phyloP scores from a whole-genome alignment of 768 basidiomycete species.

The Tulasnella sp. region DNA sequence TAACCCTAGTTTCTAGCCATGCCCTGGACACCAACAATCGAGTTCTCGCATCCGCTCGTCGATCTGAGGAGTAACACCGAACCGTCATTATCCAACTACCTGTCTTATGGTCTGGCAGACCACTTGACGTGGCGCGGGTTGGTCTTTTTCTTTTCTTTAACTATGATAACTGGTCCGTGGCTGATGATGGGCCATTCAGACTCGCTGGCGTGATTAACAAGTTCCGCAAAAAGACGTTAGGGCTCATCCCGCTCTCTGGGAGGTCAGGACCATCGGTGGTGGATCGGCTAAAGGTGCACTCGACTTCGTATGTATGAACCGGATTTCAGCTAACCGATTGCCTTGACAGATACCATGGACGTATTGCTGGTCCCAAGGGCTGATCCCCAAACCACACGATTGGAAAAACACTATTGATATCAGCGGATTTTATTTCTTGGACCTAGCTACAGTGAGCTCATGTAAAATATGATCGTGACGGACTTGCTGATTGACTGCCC shows the following conservation, averaged over 20 bases:
- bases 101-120: constrained; percentile 50
- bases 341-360: constrained; percentile 59
- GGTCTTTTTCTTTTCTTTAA: constrained; percentile 5
- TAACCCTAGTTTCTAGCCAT: too few relatives aligned
- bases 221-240: constrained; percentile 42
- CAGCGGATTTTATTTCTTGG: constrained; percentile 12
- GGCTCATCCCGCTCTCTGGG: constrained; percentile 38
- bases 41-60: constrained; percentile 54
- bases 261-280: constrained; percentile 42
- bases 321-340: too few relatives aligned
- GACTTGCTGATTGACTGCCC: constrained; percentile 53
- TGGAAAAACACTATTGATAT: constrained; percentile 54
- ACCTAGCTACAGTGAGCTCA: not conserved
- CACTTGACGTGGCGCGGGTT: constrained; percentile 52
- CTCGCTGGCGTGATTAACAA: constrained; percentile 50
- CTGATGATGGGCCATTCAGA: constrained; percentile 26
- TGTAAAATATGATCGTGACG: not conserved
- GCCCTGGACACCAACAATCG: constrained; percentile 49
- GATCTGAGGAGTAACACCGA: constrained; percentile 47
- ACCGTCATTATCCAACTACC: constrained; percentile 43
- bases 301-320: too few relatives aligned
- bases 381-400: constrained; percentile 51
- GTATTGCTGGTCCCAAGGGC: constrained; percentile 48
- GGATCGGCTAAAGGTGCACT: constrained; percentile 45
- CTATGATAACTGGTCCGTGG: not conserved